Base-by-base conservation (phyloP, 495 filamentous ascomycete species). In the Pyrenula massariospora region DNA sequence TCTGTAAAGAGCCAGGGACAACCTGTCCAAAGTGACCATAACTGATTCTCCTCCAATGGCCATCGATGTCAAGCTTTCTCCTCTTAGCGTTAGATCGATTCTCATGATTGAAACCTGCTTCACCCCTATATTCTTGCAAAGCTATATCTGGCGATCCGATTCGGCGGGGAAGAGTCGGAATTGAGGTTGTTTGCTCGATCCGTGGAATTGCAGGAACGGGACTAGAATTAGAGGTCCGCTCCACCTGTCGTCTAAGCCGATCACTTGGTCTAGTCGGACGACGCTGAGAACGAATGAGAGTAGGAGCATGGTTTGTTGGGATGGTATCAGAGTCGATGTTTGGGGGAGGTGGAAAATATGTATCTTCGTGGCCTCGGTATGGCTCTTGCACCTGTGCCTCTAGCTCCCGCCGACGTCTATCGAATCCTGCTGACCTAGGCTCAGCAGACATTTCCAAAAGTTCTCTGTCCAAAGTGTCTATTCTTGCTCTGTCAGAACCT, bases 11-110 rank as follows among this genome's bases (percentile, higher is more conserved):
- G 12, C 89, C 89, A 0, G 89, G 79, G 31, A 91, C 85, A 3
- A 91, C 85, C 64, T 95, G 90, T 19, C 91, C 91, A 64, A 82
- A 87, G 60, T 83, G 81, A 1, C 89, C 91, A 59, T 95, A 95
- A 55, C 77, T 81, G 54, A 91, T 85, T 2, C 77, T 79, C 52
- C 74, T 73, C 22, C 79, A 74, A 12, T 73, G 75, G 56, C 73
- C 74, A 54, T 89, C 85, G 3, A 79, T 69, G 52, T 89, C 85
- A 25, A 92, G 64, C 69, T 89, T 91, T 56, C 88, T 79, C 36
- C 90, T 80, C 66, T 95, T 95, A 53, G 69, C 60, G 50, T 81
- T 70, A 55, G 77, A 77, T 56, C 68, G 72, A 53, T 77, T 73
- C 56, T 73, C 77, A 24, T 24, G 53, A 54, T 55, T 67, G 22